Conservation (phyloP, 352 stramenopile genomes). For the Phytophthora tubulina region DNA sequence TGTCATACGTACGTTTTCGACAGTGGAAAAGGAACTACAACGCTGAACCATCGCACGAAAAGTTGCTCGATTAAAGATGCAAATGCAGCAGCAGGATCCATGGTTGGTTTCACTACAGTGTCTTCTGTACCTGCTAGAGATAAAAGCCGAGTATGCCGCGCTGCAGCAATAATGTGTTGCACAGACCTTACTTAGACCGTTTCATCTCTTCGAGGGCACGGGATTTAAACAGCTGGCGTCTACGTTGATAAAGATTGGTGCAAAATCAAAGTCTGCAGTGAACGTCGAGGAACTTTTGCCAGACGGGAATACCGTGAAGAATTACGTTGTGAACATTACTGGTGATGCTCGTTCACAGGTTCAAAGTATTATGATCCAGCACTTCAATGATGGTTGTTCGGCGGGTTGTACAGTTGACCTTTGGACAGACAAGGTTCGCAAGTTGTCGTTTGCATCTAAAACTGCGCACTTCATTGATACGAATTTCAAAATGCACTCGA, state of each 20-base stretch:
- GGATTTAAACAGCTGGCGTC: neutral
- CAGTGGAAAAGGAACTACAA: too few relatives aligned
- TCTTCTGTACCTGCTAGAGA: too few relatives aligned
- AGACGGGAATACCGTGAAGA: neutral
- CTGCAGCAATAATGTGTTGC: neutral
- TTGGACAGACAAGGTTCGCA: neutral
- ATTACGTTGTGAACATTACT: neutral
- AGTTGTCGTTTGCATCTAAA: neutral
- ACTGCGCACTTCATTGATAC: neutral
- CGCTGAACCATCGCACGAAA: too few relatives aligned
- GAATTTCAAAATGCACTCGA: neutral
- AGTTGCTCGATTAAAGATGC: too few relatives aligned
- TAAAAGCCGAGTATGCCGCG: neutral
- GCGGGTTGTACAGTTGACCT: neutral
- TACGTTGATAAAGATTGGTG: neutral
- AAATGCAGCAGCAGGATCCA: too few relatives aligned
- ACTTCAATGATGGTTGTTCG: neutral
- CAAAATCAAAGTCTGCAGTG: neutral
- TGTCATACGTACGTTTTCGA: too few relatives aligned
- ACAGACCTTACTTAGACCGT: neutral
- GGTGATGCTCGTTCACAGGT: neutral
- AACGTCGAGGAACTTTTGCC: neutral
- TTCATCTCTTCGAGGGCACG: neutral
- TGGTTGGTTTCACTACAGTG: too few relatives aligned
- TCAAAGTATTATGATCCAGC: neutral